Conservation (phyloP, 2,329 filamentous ascomycete species). For the Penicillium sp. region DNA sequence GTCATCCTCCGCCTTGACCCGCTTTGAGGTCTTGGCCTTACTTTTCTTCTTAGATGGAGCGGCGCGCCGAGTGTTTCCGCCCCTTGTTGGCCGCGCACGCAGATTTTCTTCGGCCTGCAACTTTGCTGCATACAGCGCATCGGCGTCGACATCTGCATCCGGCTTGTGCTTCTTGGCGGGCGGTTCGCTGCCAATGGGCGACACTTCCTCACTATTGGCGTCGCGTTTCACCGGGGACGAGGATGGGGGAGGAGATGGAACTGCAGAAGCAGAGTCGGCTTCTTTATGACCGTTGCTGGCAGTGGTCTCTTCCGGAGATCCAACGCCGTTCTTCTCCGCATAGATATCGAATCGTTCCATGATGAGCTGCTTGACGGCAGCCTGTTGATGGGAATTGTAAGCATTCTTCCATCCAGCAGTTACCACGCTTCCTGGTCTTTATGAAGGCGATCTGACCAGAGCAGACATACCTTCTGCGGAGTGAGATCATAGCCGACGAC, state of each 20-base stretch:
- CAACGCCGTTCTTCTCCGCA: slow-evolving; percentile 43
- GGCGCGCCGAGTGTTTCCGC: slow-evolving; percentile 58
- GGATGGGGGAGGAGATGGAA: slow-evolving; percentile 30
- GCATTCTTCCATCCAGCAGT: neutral
- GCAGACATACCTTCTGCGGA: slow-evolving; percentile 52
- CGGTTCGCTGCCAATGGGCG: slow-evolving; percentile 33
- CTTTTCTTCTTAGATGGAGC: slow-evolving; percentile 60
- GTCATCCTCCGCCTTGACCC: slow-evolving; percentile 71
- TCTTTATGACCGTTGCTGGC: slow-evolving; percentile 35
- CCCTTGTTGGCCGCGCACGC: slow-evolving; percentile 68
- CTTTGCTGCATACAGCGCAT: slow-evolving; percentile 79
- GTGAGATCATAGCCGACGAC: slow-evolving; percentile 57
- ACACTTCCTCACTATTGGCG: slow-evolving; percentile 38
- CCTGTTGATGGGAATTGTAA: slow-evolving; percentile 40
- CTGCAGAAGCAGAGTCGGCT: slow-evolving; percentile 23
- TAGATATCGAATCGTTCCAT: slow-evolving; percentile 69
- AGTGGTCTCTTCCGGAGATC: slow-evolving; percentile 26
- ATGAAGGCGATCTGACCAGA: neutral
- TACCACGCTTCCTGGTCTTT: neutral
- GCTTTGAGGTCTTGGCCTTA: slow-evolving; percentile 54
- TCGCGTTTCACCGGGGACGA: slow-evolving; percentile 41
- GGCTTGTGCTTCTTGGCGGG: slow-evolving; percentile 57
- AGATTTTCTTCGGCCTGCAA: slow-evolving; percentile 90
- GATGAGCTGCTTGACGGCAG: slow-evolving; percentile 66
- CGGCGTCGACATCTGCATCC: slow-evolving; percentile 65